A percentile compares a stretch with the other conserved stretches of the same genome.
phyloP scores from a whole-genome alignment of 1,284 basidiomycete genomes.

The Athelia psychrophila region DNA sequence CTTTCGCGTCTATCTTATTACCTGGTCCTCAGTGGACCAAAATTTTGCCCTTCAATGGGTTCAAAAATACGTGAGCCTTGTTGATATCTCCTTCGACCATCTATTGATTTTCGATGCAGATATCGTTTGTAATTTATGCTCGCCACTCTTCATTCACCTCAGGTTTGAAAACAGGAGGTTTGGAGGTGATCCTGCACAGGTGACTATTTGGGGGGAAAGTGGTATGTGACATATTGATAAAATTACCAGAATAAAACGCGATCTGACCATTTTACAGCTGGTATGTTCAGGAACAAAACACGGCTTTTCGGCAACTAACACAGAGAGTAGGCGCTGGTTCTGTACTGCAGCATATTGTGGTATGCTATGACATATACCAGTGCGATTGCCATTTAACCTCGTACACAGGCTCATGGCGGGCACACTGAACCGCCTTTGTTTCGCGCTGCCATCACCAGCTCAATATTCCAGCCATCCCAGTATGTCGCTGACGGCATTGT shows the following conservation, averaged over 20 bases:
- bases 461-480: conserved; percentile 41
- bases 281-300: too few species aligned
- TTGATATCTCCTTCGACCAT: not conserved
- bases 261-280: too few species aligned
- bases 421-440: conserved; percentile 39
- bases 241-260: too few species aligned
- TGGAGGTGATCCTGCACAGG: conserved; percentile 19
- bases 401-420: conserved; percentile 19
- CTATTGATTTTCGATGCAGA: not conserved
- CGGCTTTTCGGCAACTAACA: too few species aligned
- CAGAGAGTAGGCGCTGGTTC: conserved; percentile 33
- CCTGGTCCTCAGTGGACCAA: not conserved
- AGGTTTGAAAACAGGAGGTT: too few species aligned
- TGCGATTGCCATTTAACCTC: too few species aligned
- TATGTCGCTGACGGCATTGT: conserved; percentile 40
- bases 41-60: not conserved
- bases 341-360: conserved; percentile 23
- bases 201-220: not conserved
- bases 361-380: not conserved
- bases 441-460: conserved; percentile 41
- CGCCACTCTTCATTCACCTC: too few species aligned
- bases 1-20: conserved; percentile 2
- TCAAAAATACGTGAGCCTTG: not conserved
- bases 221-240: too few species aligned
- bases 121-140: too few species aligned